Base-by-base conservation (phyloP, 257 asterid genomes). In the Cynanchum wilfordii region DNA sequence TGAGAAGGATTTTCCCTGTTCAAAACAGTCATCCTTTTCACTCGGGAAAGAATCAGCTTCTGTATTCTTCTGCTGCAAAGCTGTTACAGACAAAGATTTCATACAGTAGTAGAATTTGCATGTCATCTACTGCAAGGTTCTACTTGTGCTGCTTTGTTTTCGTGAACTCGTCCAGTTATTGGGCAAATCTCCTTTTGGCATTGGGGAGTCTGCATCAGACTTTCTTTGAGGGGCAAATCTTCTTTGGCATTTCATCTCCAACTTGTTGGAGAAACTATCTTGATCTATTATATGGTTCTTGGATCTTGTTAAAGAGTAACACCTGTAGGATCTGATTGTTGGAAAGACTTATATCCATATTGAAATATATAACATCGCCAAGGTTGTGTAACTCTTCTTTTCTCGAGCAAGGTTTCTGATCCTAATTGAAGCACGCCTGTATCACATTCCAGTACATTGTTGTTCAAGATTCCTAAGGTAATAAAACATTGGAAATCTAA, bases 181-280 rank as follows among this genome's bases (percentile, higher is more conserved):
- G 84, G 89, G 90, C 47, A 42, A 42, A 42, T 84, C 96, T 88
- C 84, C 90, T 86, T 87, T 87, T 85, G 92, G 92, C 97, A 86
- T 56, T 75, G 73, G 59, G 82, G 87, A 84, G 95, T 89, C 89
- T 75, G 49, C 51, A 51, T 36, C 59, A 11, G 77, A 78, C 84
- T 75, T 79, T 70, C 25, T 55, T 69, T 52, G 70, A 3, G 51
- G 90, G 95, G 96, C 96, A 90, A 88, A 88, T 87, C 96, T 87
- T 91, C 97, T 91, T 86, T 91, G 96, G 97, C 97, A 88, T 79
- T 79, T 66, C 57, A 82, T 87, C 97, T 89, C 90, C 90, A 30
- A 38, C 33, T 73, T 71, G 64, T 82, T 79, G 91, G 96, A 84
- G 94, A 79, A 79, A 76, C 71, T 85, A 70, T 69, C 56, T 66